Conservation (phyloP, 106 monocot species). For the Dioscorea dumetorum region DNA sequence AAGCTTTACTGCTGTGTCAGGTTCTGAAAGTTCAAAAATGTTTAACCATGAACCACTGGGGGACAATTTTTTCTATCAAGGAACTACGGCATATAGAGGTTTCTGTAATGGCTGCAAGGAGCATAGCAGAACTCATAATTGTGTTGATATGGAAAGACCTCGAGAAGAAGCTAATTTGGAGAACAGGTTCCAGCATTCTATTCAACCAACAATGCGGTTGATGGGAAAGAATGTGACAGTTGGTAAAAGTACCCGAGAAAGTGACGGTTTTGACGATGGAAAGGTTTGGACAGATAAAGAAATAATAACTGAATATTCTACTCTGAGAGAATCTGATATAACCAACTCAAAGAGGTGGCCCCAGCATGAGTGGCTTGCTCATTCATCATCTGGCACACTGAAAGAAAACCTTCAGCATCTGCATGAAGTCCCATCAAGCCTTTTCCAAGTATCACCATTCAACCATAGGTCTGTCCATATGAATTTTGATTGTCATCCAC, state of each 20-base stretch:
- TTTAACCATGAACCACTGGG: not conserved
- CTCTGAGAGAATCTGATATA: constrained; percentile 1
- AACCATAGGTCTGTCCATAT: constrained; percentile 4
- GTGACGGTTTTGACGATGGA: constrained; percentile 14
- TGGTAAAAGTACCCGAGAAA: constrained; percentile 22
- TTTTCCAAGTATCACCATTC: not conserved
- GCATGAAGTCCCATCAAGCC: not conserved
- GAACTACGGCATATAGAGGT: not conserved
- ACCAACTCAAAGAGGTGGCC: not conserved
- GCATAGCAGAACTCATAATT: not conserved
- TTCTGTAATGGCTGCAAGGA: constrained; percentile 12
- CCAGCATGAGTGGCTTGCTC: not conserved
- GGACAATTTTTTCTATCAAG: constrained; percentile 2
- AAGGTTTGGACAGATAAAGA: constrained; percentile 31
- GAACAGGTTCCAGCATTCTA: constrained; percentile 2
- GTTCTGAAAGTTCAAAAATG: not conserved
- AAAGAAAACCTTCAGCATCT: not conserved
- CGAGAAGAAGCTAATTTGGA: not conserved
- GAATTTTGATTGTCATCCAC: constrained; percentile 2
- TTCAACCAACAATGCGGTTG: constrained; percentile 31
- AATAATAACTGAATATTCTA: constrained; percentile 9
- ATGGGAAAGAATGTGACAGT: constrained; percentile 41
- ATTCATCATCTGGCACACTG: constrained; percentile 2
- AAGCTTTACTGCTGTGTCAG: constrained; percentile 3
- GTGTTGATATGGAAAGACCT: constrained; percentile 1